phyloP scores from a whole-genome alignment of 225 moss, liverwort and hornwort species.

The Rhytidiadelphus loreus region DNA sequence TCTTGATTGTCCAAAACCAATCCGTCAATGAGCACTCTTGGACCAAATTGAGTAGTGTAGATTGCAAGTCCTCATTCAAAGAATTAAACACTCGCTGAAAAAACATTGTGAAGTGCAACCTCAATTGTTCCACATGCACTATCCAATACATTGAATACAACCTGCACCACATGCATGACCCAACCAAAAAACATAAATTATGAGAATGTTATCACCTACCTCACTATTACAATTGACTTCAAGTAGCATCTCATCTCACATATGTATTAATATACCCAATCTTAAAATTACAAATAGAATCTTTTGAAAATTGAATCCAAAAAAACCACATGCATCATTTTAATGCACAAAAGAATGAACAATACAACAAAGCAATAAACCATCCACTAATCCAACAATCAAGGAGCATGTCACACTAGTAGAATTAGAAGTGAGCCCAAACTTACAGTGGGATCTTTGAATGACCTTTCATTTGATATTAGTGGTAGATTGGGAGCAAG shows the following conservation, averaged over 20 bases:
- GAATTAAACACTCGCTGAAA: neutral
- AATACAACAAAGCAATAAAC: neutral
- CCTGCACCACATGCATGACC: neutral
- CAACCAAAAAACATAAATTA: neutral
- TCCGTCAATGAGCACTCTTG: neutral
- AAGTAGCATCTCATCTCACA: accelerated
- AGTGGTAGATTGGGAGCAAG: neutral
- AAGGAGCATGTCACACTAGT: neutral
- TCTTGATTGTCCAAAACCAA: accelerated
- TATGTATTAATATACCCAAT: neutral
- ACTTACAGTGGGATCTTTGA: neutral
- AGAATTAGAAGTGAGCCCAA: neutral
- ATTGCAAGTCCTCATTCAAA: neutral
- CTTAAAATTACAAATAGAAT: neutral
- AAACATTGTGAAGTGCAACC: neutral
- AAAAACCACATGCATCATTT: neutral
- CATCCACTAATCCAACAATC: neutral
- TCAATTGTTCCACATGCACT: neutral
- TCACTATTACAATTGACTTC: neutral
- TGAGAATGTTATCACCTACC: neutral
- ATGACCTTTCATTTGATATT: neutral
- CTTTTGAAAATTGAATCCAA: neutral
- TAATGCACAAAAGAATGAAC: neutral
- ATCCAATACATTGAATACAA: neutral
- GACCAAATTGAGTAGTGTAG: neutral